These are phyloP conservation scores for Groenewaldozyma auringiensis DNA, from an alignment of 1,139 yeast species.

Conservation along the genomic window DNA sequence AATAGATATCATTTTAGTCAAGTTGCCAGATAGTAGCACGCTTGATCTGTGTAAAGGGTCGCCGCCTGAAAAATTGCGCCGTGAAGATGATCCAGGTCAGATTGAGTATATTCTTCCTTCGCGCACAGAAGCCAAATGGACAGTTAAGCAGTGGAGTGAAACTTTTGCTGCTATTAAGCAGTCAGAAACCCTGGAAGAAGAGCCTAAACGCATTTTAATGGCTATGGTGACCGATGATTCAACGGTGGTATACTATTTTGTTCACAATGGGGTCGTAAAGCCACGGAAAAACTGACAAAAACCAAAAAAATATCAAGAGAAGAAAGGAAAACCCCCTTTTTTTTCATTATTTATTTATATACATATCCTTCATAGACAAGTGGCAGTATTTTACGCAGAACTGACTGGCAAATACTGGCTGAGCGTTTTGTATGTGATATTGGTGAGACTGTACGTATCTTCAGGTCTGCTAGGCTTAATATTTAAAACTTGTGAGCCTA, in stretches of 20 bases:
- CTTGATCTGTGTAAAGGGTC: conserved; percentile 21
- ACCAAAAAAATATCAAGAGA: too few relatives aligned
- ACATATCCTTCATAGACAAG: too few relatives aligned
- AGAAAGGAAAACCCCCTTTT: too few relatives aligned
- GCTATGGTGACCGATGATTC: conserved; percentile 58
- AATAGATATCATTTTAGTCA: conserved; percentile 23
- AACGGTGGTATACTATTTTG: conserved; percentile 58
- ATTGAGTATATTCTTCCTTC: conserved; percentile 28
- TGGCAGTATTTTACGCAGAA: too few relatives aligned
- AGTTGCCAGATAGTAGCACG: conserved; percentile 3
- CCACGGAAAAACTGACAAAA: conserved; percentile 53
- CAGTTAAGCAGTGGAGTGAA: conserved; percentile 28
- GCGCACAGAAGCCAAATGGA: conserved; percentile 26
- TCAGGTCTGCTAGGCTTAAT: conserved; percentile 1
- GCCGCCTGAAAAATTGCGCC: conserved; percentile 30
- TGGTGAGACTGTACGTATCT: conserved; percentile 9
- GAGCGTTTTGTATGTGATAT: conserved; percentile 1
- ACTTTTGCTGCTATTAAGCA: conserved; percentile 23
- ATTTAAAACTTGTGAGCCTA: conserved; percentile 3
- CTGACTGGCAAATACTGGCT: neutral
- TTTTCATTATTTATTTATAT: conserved; percentile 7
- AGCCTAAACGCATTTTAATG: conserved; percentile 38
- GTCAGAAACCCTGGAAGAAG: conserved; percentile 5
- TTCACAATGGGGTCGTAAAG: conserved; percentile 53
- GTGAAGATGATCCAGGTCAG: conserved; percentile 21